Base-by-base conservation (phyloP, 139 green algal genomes). In the Dunaliella primolecta region DNA sequence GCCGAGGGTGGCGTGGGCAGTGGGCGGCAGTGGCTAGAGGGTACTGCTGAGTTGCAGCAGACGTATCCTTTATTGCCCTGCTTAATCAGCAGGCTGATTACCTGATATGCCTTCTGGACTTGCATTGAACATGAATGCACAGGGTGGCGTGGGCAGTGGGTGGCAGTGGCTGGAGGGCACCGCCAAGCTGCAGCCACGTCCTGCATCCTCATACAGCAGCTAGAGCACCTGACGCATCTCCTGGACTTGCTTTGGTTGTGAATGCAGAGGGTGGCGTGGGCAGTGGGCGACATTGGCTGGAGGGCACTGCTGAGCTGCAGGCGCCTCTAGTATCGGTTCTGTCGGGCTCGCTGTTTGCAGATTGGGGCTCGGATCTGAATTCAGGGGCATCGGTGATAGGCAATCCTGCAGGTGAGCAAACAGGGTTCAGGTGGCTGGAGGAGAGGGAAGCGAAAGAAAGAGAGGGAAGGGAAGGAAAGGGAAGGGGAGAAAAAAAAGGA, bases 291-390 rank as follows among this genome's bases (percentile, higher is more conserved):
- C 94, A 93, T 83, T 98, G 92, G 74, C 87, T 96, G 29, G 94
- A 96, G 36, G 95, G 90, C 64, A 95, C 89, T 36, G 89, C 90
- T 0, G 97, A 99, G 91, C 79, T 98, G 33, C 92, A 89, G 7
- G 89, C 95, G 3, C 96, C 95, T 1, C 84, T 99, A 25, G 82
- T 89, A 3, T 87, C 86, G 34, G 88, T 88, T 2, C 37, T 98
- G 56, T 84, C 93, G 84, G 97, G 95, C 23, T 93, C 88, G 21
- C 46, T 98, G 29, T 99, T 99, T 84, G 84, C 91, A 0, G 97
- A 99, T 89, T 96, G 92, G 81, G 97, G 96, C 35, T 94, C 91
- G 1, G 97, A 99, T 83, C 88, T 99, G 56, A 91, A 93, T 64
- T 96, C 90, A 31, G 97, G 97, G 0, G 84, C 91, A 3, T 95